phyloP scores from a whole-genome alignment of 805 yeast genomes.

The Metschnikowia baotianmanensis region DNA sequence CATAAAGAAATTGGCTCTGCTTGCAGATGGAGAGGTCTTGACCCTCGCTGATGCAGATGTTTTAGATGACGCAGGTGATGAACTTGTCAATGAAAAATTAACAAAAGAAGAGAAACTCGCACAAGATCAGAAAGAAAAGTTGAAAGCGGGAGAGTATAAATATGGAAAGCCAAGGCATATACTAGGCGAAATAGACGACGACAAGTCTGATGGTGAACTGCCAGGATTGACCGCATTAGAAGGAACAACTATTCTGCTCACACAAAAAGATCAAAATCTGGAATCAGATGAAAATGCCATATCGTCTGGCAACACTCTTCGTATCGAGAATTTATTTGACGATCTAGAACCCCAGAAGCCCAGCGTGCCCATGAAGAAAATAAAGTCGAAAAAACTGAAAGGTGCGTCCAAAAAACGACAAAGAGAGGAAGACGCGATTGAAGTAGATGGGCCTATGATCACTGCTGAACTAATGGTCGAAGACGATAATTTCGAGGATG shows the following conservation, averaged over 20 bases:
- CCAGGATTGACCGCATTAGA: conserved; percentile 1
- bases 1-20: conserved; percentile 34
- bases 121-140: conserved; percentile 27
- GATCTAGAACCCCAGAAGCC: conserved; percentile 18
- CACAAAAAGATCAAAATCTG: not conserved
- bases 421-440: conserved; percentile 25
- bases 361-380: conserved; percentile 40
- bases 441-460: conserved; percentile 29
- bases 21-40: conserved; percentile 46
- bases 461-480: conserved; percentile 18
- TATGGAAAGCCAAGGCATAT: conserved; percentile 5
- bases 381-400: conserved; percentile 36
- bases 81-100: conserved; percentile 40
- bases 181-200: conserved; percentile 1
- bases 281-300: not conserved
- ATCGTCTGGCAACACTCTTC: not conserved
- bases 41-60: conserved; percentile 55
- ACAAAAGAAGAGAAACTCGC: conserved; percentile 25
- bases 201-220: conserved; percentile 12
- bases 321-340: conserved; percentile 7
- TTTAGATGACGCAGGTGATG: conserved; percentile 30
- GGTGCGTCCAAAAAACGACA: conserved; percentile 10
- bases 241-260: conserved; percentile 8
- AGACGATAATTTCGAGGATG: conserved; percentile 31
- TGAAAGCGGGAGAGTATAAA: conserved; percentile 13